A percentile compares a stretch with the other conserved stretches of the same genome.
Evolutionary conservation across 75 land plant genomes (phyloP).

Genomic region (Larix kaempferi): DNA sequence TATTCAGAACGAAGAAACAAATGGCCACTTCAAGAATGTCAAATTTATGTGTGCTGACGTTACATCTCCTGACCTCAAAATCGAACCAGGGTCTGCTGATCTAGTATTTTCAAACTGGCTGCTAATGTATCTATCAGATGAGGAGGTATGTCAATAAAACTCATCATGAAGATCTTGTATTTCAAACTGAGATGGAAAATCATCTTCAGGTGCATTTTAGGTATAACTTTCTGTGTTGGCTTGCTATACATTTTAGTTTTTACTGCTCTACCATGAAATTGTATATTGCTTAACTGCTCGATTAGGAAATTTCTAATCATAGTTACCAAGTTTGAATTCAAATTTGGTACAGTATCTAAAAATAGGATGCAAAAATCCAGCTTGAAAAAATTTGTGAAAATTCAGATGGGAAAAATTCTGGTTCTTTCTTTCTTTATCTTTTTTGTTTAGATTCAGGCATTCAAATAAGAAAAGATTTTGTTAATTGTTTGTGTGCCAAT

Average conservation of each 20-base stretch:
- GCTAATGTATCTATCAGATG: slow-evolving; percentile 95
- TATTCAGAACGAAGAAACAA: slow-evolving; percentile 75
- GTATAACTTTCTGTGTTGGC: background rate
- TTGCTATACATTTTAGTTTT: background rate
- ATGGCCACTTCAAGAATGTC: slow-evolving; percentile 75
- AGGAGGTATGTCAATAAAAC: slow-evolving; percentile 57
- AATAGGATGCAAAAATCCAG: no score
- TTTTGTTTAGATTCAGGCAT: no score
- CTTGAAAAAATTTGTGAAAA: no score
- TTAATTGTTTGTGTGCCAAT: no score
- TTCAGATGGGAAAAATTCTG: no score
- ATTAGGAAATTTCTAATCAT: background rate
- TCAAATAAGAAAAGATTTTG: no score
- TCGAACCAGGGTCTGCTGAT: slow-evolving; percentile 65
- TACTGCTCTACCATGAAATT: background rate
- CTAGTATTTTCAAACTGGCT: slow-evolving; percentile 98
- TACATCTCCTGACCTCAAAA: slow-evolving; percentile 68
- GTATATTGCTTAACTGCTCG: background rate
- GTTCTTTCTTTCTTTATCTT: no score
- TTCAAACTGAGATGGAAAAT: background rate
- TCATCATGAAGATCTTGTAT: background rate
- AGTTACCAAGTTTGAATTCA: background rate
- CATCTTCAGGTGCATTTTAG: slow-evolving; percentile 7
- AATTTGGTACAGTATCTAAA: no score
- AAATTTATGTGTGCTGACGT: slow-evolving; percentile 97